phyloP scores from a whole-genome alignment of 2,329 filamentous ascomycete species.

The Trichoderma aggressivum region DNA sequence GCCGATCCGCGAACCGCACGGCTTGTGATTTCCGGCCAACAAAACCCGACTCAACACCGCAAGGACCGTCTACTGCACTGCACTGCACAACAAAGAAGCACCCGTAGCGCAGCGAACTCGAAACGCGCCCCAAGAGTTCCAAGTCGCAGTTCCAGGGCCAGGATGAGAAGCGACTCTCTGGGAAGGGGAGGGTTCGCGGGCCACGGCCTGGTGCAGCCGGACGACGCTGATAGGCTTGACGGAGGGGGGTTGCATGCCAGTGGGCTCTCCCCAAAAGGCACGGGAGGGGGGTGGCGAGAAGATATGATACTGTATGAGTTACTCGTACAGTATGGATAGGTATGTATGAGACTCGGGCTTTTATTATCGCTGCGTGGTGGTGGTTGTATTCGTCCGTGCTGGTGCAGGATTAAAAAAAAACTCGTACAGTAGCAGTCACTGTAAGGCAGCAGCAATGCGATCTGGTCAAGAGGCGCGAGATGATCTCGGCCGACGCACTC shows the following conservation, averaged over 20 bases:
- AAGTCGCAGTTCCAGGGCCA: neutral
- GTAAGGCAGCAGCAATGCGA: neutral
- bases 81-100: no score
- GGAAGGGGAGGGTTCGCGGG: neutral
- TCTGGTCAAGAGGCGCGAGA: neutral
- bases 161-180: neutral
- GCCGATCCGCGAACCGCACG: neutral
- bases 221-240: conserved; percentile 1
- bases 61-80: no score
- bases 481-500: conserved; percentile 16
- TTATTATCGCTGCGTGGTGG: no score
- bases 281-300: conserved; percentile 2
- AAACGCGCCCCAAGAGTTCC: neutral
- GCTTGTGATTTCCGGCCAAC: neutral
- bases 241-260: neutral
- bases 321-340: neutral
- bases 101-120: neutral
- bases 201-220: conserved; percentile 8
- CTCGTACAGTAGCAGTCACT: neutral
- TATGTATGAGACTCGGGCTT: neutral
- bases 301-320: neutral
- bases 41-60: no score
- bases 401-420: neutral
- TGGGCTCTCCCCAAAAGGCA: neutral
- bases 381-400: neutral